phyloP scores from a whole-genome alignment of 2,329 filamentous ascomycete genomes.

The Ascochyta koolunga region DNA sequence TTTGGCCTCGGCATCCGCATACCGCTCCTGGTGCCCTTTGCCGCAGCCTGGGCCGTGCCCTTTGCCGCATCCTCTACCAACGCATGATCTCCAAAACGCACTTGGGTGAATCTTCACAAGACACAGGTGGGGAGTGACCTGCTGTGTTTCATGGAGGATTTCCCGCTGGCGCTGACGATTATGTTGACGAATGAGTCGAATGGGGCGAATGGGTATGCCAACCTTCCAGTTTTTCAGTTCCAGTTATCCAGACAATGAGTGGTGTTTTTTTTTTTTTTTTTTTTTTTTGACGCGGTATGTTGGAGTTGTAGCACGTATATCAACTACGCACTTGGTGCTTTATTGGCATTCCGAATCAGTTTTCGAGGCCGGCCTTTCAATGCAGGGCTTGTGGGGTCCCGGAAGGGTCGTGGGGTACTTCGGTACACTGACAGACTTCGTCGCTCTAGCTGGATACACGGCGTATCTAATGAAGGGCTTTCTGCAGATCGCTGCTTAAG shows the following conservation, averaged over 20 bases:
- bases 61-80: constrained; percentile 49
- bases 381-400: constrained; percentile 24
- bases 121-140: constrained; percentile 28
- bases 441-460: constrained; percentile 37
- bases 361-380: constrained; percentile 49
- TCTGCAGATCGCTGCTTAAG: constrained; percentile 25
- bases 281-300: not conserved
- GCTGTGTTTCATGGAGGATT: constrained; percentile 53
- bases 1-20: constrained; percentile 43
- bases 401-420: constrained; percentile 39
- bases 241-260: not conserved
- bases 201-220: constrained; percentile 45
- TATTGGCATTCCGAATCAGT: constrained; percentile 48
- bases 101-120: constrained; percentile 31
- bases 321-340: constrained; percentile 46
- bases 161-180: constrained; percentile 49
- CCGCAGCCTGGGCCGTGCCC: constrained; percentile 49
- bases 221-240: not conserved
- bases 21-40: constrained; percentile 43
- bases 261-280: not conserved
- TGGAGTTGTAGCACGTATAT: constrained; percentile 33
- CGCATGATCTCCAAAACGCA: constrained; percentile 41
- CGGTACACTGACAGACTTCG: constrained; percentile 40
- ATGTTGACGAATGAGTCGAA: constrained; percentile 54
- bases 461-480: constrained; percentile 42